Evolutionary conservation across 2,329 filamentous ascomycete genomes (phyloP).

Genomic region (Trichoderma sp.): DNA sequence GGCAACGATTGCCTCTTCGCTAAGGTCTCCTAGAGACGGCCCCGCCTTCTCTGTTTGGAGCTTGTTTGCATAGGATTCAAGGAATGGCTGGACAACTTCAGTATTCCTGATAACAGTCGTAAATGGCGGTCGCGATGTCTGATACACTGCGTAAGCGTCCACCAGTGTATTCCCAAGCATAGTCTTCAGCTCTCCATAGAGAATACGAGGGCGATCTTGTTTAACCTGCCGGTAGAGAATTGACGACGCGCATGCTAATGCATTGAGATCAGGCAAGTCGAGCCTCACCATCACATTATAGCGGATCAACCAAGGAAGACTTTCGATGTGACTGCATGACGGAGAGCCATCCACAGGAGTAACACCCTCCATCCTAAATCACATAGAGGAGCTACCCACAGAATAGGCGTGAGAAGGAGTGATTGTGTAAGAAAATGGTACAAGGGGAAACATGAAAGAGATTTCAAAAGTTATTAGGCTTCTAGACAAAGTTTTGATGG

Average conservation of each 20-base stretch:
- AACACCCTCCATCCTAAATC: neutral
- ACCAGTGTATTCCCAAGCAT: neutral
- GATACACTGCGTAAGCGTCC: neutral
- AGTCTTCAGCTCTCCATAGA: neutral
- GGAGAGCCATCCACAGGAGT: neutral
- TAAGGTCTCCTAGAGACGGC: neutral
- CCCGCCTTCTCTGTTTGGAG: neutral
- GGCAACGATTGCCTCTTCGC: neutral
- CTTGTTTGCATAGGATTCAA: neutral
- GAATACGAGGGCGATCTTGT: neutral
- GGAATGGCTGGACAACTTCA: neutral
- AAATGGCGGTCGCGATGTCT: neutral
- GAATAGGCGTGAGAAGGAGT: neutral
- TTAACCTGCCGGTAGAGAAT: neutral
- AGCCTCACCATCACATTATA: slow-evolving; percentile 18
- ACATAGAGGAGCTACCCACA: too few species aligned
- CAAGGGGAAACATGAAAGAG: neutral
- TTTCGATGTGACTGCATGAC: neutral
- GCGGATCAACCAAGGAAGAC: neutral
- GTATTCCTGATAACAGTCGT: neutral
- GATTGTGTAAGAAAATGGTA: neutral
- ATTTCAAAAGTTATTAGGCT: neutral
- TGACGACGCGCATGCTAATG: slow-evolving; percentile 4
- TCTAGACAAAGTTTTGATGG: neutral
- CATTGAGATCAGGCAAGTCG: slow-evolving; percentile 6